A percentile compares a stretch with the other conserved stretches of the same genome.
Evolutionary conservation across 371 early-diverging fungal genomes (phyloP).

Genomic region (Saksenaea vasiformis): DNA sequence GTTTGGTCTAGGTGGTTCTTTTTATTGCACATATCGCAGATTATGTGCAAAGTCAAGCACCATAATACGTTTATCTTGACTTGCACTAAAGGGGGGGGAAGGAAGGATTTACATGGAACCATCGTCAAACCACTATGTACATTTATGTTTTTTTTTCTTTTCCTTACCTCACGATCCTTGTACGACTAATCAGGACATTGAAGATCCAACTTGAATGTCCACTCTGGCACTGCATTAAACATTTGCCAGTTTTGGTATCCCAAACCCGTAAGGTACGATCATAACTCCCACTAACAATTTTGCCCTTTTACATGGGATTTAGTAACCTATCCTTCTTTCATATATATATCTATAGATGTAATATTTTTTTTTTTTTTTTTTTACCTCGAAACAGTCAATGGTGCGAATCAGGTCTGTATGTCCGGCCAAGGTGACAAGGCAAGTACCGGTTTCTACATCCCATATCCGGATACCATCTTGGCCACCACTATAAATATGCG

Average conservation of each 20-base stretch:
- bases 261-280: conserved; percentile 96
- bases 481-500: conserved; percentile 86
- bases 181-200: conserved; percentile 79
- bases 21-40: background rate
- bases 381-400: conserved; percentile 68
- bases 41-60: conserved; percentile 70
- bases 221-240: conserved; percentile 62
- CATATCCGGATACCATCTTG: conserved; percentile 92
- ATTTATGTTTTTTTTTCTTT: too few relatives aligned
- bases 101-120: too few relatives aligned
- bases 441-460: conserved; percentile 84
- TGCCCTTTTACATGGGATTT: conserved; percentile 45
- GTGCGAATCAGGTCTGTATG: conserved; percentile 95
- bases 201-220: conserved; percentile 94
- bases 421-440: conserved; percentile 72
- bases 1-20: background rate
- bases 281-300: conserved; percentile 62
- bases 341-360: conserved; percentile 52
- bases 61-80: conserved; percentile 72
- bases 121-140: too few relatives aligned
- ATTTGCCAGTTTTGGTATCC: conserved; percentile 60
- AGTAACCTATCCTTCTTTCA: conserved; percentile 73
- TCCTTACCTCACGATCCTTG: conserved; percentile 69
- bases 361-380: conserved; percentile 67
- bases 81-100: conserved; percentile 19